Base-by-base conservation (phyloP, 306 rosid species). In the Prunus fruticosa region DNA sequence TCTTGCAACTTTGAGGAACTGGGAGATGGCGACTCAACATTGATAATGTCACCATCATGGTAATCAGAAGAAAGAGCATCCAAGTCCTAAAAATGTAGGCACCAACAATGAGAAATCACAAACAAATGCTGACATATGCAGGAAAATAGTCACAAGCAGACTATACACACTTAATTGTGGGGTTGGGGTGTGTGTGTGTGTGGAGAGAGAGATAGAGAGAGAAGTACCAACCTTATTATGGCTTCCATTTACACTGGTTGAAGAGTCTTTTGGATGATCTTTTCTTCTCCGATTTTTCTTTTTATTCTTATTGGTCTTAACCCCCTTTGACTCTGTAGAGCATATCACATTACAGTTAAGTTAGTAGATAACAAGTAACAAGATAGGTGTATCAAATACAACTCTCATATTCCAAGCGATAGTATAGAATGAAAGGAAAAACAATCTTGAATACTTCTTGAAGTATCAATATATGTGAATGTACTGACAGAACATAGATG, bases 281-380 rank as follows among this genome's bases (percentile, higher is more conserved):
- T 86, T 91, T 83, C 88, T 84, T 77, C 96, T 89, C 51, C 97
- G 90, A 76, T 88, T 89, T 87, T 91, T 91, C 90, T 91, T 93
- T 84, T 89, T 93, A 78, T 79, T 91, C 82, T 89, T 93, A 78
- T 73, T 88, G 69, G 86, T 68, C 81, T 86, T 81, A 47, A 79
- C 78, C 28, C 85, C 92, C 78, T 87, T 93, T 63, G 87, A 73
- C 72, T 88, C 97, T 93, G 92, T 50, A 82, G 43, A 82, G 54
- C 71, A 73, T 51, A 87, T 53, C 76, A 79, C 23, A 66, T 38
- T 50, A 74, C 43, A 67, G 18, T 27, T 34, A 27, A 46, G 65
- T 3, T 46, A 47, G 22, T 30, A 27, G 19, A 75, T 30, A 70
- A 23, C 19, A 2, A 12, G 2, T 5, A 60, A 38, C 57, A 78